Percentiles rank a stretch among this genome's conserved stretches.
phyloP scores from a whole-genome alignment of 106 monocot genomes.

The Hemerocallis citrina region DNA sequence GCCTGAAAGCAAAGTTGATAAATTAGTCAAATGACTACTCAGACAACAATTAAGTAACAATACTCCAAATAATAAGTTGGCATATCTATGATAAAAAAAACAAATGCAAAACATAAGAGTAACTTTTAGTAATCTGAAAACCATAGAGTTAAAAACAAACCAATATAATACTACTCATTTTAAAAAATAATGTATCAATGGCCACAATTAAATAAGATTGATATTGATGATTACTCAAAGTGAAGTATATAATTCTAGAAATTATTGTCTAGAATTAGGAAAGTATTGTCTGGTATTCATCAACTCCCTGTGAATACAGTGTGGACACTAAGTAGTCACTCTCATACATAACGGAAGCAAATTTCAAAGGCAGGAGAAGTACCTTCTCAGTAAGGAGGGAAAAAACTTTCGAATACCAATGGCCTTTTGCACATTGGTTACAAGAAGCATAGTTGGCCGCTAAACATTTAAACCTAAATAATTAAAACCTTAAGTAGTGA shows the following conservation, averaged over 20 bases:
- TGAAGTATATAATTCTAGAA: not conserved
- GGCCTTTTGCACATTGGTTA: no score
- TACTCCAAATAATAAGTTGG: not conserved
- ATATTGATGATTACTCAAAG: not conserved
- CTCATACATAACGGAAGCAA: no score
- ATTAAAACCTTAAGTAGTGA: no score
- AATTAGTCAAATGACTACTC: not conserved
- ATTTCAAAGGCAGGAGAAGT: no score
- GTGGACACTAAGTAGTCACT: no score
- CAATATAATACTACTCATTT: not conserved
- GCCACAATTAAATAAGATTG: not conserved
- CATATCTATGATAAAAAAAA: not conserved
- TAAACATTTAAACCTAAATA: no score
- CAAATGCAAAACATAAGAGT: not conserved
- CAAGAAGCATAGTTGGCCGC: no score
- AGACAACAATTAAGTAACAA: not conserved
- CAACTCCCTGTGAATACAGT: not conserved
- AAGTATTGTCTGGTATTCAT: not conserved
- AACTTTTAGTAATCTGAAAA: not conserved
- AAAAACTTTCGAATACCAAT: no score
- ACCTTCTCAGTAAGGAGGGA: no score
- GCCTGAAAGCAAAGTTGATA: conserved; percentile 22
- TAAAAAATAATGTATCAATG: not conserved
- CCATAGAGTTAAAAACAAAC: not conserved
- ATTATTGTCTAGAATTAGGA: no score